These are phyloP conservation scores for Verticillium tricorpus DNA, from an alignment of 2,329 filamentous ascomycete species.

Conservation along the genomic window DNA sequence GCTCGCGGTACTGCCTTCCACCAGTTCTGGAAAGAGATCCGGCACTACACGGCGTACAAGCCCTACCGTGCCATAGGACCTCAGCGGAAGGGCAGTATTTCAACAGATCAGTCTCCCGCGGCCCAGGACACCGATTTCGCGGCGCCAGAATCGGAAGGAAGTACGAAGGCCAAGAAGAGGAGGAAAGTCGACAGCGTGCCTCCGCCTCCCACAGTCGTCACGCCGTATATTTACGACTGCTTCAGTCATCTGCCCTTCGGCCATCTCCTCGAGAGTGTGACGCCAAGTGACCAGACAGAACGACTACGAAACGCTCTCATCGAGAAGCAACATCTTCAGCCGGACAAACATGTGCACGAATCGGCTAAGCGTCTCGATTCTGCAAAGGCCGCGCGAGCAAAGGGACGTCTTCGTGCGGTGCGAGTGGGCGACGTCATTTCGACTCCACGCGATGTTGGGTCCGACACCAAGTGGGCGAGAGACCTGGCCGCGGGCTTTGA, in stretches of 20 bases:
- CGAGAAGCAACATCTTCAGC: conserved; percentile 20
- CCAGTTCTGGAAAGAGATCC: conserved; percentile 50
- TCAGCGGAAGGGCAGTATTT: neutral
- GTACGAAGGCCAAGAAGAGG: neutral
- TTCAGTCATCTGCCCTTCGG: conserved; percentile 63
- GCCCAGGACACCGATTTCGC: neutral
- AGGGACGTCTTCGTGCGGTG: neutral
- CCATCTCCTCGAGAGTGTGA: conserved; percentile 37
- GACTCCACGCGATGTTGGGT: conserved; percentile 32
- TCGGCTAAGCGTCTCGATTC: conserved; percentile 11
- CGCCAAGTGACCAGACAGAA: conserved; percentile 21
- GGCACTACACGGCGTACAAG: conserved; percentile 28
- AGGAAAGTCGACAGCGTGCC: conserved; percentile 2
- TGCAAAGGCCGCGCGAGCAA: neutral
- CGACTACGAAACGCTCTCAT: conserved; percentile 23
- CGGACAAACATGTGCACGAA: conserved; percentile 16
- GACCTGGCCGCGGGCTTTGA: conserved; percentile 35
- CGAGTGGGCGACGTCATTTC: conserved; percentile 29
- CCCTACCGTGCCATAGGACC: conserved; percentile 10
- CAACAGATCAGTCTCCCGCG: neutral
- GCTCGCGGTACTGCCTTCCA: conserved; percentile 26
- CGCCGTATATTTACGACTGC: conserved; percentile 59
- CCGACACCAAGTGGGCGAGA: conserved; percentile 53
- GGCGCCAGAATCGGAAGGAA: neutral
- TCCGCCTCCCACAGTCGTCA: conserved; percentile 56